These are phyloP conservation scores for Mortierella sp. DNA, from an alignment of 371 early-diverging fungal species.

Conservation along the genomic window DNA sequence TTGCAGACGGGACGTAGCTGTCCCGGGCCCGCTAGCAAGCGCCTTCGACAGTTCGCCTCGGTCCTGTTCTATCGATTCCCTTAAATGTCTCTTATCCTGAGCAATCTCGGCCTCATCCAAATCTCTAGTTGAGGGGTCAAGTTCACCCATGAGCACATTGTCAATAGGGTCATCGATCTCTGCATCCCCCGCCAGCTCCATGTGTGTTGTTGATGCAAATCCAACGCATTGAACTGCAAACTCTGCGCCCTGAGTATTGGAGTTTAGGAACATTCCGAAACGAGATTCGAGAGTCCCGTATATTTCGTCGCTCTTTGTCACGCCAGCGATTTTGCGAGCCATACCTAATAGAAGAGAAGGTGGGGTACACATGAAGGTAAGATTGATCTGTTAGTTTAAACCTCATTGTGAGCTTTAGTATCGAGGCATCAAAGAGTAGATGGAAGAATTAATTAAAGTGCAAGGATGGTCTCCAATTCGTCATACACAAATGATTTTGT, in stretches of 20 bases:
- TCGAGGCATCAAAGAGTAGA: too few relatives aligned
- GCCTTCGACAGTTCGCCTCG: background rate
- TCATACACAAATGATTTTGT: background rate
- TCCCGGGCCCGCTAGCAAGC: background rate
- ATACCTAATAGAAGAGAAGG: constrained; percentile 30
- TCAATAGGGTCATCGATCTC: constrained; percentile 25
- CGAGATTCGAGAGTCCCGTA: constrained; percentile 57
- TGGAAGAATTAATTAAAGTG: background rate
- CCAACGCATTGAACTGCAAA: constrained; percentile 48
- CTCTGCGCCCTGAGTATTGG: constrained; percentile 41
- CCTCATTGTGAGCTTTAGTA: too few relatives aligned
- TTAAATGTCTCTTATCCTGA: constrained; percentile 7
- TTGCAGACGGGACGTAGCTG: background rate
- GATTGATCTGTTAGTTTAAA: background rate
- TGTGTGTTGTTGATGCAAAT: constrained; percentile 28
- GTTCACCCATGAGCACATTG: constrained; percentile 26
- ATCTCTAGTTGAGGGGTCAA: constrained; percentile 12
- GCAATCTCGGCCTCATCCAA: constrained; percentile 12
- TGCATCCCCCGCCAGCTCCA: constrained; percentile 44
- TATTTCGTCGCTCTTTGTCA: constrained; percentile 52
- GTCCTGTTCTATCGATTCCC: constrained; percentile 18
- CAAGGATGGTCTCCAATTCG: background rate
- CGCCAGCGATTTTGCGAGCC: constrained; percentile 57
- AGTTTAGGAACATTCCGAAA: constrained; percentile 59
- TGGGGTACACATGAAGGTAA: background rate